Evolutionary conservation across 495 filamentous ascomycete species (phyloP).

Genomic region (Amniculicola lignicola): DNA sequence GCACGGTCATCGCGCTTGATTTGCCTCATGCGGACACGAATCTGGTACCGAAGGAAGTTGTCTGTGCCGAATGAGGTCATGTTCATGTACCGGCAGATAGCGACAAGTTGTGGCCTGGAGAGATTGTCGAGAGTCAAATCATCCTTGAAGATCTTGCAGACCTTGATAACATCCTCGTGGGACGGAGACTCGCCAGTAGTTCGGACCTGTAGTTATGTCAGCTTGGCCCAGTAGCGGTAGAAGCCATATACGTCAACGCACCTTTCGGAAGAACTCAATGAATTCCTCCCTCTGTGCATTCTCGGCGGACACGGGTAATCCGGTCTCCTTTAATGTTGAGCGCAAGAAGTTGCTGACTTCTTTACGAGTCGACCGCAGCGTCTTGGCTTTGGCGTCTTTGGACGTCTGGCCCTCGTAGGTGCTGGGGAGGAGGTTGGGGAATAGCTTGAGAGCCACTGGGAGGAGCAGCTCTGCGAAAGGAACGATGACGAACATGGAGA

Average conservation of each 20-base stretch:
- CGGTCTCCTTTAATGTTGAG: constrained; percentile 86
- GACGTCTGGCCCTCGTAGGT: constrained; percentile 92
- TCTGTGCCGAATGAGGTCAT: constrained; percentile 95
- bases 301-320: constrained; percentile 77
- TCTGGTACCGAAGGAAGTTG: constrained; percentile 93
- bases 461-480: constrained; percentile 96
- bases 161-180: constrained; percentile 89
- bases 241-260: constrained; percentile 40
- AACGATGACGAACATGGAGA: constrained; percentile 95
- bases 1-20: constrained; percentile 97
- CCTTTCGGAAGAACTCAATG: constrained; percentile 95
- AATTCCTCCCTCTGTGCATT: constrained; percentile 94
- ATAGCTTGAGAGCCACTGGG: constrained; percentile 85
- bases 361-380: constrained; percentile 80
- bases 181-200: constrained; percentile 86
- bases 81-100: constrained; percentile 98
- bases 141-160: constrained; percentile 99
- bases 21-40: constrained; percentile 96
- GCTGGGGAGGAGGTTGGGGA: constrained; percentile 94
- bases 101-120: constrained; percentile 91
- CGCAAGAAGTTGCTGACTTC: constrained; percentile 91
- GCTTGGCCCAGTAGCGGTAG: not conserved
- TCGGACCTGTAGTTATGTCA: constrained; percentile 45
- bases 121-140: constrained; percentile 96
- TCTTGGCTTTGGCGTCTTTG: constrained; percentile 81